These are phyloP conservation scores for Dentipellis sp. DNA, from an alignment of 768 basidiomycete species.

Conservation along the genomic window DNA sequence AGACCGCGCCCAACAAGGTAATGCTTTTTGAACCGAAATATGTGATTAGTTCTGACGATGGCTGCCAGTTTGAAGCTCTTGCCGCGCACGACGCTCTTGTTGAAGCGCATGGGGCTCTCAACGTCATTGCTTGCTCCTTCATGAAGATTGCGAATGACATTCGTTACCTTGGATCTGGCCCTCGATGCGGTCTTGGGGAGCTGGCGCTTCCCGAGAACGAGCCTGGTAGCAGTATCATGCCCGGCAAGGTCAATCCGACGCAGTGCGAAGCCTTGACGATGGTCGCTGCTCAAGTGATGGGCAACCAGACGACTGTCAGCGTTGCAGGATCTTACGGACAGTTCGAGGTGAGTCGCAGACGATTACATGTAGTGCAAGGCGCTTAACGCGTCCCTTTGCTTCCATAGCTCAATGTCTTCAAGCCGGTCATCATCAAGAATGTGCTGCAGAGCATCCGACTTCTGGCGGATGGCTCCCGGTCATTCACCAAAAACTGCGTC, in stretches of 20 bases:
- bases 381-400: neutral
- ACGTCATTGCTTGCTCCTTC: conserved; percentile 90
- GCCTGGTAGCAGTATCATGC: conserved; percentile 99
- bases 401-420: conserved; percentile 90
- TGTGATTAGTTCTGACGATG: neutral
- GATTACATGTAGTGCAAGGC: neutral
- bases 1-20: conserved; percentile 98
- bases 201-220: conserved; percentile 94
- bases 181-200: conserved; percentile 95
- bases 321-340: conserved; percentile 93
- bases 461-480: conserved; percentile 86
- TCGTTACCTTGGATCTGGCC: conserved; percentile 94
- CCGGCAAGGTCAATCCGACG: conserved; percentile 98
- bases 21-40: conserved; percentile 4
- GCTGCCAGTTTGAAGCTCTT: conserved; percentile 83
- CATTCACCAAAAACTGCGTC: conserved; percentile 95
- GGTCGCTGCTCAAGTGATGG: conserved; percentile 98
- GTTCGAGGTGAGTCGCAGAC: conserved; percentile 66
- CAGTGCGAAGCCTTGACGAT: conserved; percentile 98
- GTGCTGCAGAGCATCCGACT: conserved; percentile 93
- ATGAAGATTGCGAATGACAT: conserved; percentile 99
- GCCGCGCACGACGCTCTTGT: conserved; percentile 98
- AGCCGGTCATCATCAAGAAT: conserved; percentile 98
- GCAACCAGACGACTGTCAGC: conserved; percentile 90
- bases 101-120: conserved; percentile 94